Conservation (phyloP, 495 filamentous ascomycete species). For the Penicillium waksmanii region DNA sequence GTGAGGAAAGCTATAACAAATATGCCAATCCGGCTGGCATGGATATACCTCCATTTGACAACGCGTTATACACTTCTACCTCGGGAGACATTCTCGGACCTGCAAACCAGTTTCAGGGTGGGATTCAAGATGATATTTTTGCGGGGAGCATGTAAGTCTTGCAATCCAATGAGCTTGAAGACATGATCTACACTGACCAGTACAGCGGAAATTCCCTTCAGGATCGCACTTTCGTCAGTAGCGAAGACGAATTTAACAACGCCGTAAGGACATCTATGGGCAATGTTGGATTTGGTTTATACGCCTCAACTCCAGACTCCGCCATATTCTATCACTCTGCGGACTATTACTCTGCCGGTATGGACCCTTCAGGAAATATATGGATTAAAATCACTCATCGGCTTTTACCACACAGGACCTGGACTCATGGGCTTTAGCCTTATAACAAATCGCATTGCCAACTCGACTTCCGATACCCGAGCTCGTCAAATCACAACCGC, state of each 20-base stretch:
- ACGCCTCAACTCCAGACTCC: not conserved
- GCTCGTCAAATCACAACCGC: not conserved
- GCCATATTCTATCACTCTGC: not conserved
- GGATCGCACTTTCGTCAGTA: not conserved
- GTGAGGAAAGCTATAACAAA: conserved; percentile 1
- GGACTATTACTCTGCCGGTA: conserved; percentile 2
- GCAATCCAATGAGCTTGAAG: not conserved
- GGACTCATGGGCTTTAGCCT: conserved; percentile 3
- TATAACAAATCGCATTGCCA: not conserved
- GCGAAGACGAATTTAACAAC: conserved; percentile 3
- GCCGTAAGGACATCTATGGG: not conserved
- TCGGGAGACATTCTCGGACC: not conserved
- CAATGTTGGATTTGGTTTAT: not conserved
- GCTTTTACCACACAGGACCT: not conserved
- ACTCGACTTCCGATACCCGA: conserved; percentile 1
- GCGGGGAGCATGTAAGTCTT: conserved; percentile 1
- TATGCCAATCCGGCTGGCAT: not conserved
- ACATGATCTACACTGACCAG: not conserved
- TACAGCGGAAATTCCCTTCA: not conserved
- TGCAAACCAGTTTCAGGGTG: conserved; percentile 1
- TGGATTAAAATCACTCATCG: not conserved
- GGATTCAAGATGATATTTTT: not conserved
- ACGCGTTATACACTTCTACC: not conserved
- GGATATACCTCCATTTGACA: not conserved
- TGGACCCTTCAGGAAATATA: not conserved